phyloP scores from a whole-genome alignment of 768 basidiomycete genomes.

The Amanita polypyramis region DNA sequence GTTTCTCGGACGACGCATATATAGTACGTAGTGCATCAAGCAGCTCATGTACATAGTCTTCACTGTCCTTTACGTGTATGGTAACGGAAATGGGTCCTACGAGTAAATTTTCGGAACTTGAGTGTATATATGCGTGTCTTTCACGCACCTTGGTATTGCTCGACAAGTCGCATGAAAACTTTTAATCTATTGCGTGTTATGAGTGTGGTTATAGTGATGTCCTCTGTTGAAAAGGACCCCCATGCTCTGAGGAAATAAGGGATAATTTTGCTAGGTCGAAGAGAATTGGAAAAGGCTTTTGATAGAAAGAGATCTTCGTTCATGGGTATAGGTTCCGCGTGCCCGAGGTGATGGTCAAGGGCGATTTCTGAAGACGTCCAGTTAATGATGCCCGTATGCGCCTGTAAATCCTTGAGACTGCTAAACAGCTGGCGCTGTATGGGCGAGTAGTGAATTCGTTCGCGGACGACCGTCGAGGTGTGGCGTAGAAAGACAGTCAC shows the following conservation, averaged over 20 bases:
- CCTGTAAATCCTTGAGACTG: constrained; percentile 3
- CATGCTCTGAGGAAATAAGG: constrained; percentile 75
- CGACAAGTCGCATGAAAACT: constrained; percentile 60
- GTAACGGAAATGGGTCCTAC: constrained; percentile 80
- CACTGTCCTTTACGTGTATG: constrained; percentile 56
- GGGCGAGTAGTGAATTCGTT: constrained; percentile 1
- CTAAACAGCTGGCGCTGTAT: constrained; percentile 5
- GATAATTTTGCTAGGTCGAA: constrained; percentile 66
- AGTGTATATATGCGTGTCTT: not conserved
- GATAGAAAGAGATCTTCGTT: constrained; percentile 48
- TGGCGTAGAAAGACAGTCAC: constrained; percentile 6
- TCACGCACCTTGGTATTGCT: constrained; percentile 58
- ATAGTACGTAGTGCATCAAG: constrained; percentile 56
- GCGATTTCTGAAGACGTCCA: constrained; percentile 25
- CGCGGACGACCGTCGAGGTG: constrained; percentile 11
- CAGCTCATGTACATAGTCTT: constrained; percentile 33
- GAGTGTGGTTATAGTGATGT: constrained; percentile 79
- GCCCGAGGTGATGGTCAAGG: constrained; percentile 24
- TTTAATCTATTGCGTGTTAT: constrained; percentile 73
- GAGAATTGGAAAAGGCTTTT: constrained; percentile 57
- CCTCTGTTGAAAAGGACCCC: constrained; percentile 42
- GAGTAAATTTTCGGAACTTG: constrained; percentile 1
- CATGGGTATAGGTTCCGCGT: constrained; percentile 22
- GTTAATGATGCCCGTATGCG: constrained; percentile 10
- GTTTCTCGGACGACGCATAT: constrained; percentile 54